Evolutionary conservation across 2,329 filamentous ascomycete genomes (phyloP), one percentile per base, ranked within the genome.

Genomic region (Cladophialophora psammophila): DNA sequence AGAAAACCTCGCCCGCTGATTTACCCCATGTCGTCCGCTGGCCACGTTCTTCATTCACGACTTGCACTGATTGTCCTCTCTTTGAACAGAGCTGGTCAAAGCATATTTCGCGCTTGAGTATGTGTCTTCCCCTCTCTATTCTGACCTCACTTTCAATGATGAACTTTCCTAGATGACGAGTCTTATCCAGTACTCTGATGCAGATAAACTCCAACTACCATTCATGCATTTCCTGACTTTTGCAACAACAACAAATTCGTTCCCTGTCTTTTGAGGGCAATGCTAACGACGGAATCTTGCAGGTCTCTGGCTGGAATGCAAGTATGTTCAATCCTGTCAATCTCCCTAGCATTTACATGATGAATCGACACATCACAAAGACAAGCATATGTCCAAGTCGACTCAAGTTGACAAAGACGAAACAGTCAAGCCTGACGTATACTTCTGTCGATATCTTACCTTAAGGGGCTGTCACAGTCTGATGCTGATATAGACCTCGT

Each of bases 1-100:
- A 96, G 93, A 96, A 97, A 97, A 96, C 94, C 93, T 96, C 89
- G 93, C 92, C 93, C 91, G 94, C 93, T 96, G 93, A 96, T 69
- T 59, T 48, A 40, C 40, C 31, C 38, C 9, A 18, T 52, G 8
- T 26, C 45, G 7, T 50, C 26, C 2, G 2, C 8, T 12, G 2
- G 10, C 12, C 45, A 50, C 26, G 20, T 50, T 26, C 45, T 3
- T 50, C 18, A 6, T 5, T 26, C 18, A 9, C 18, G 20, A 50
- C 45, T 20, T 26, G 45, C 3, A 50, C 45, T 50, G 13, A 50
- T 26, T 50, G 18, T 26, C 18, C 18, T 26, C 8, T 26, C 12
- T 26, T n/a, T 20, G 9, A 50, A 50, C 45, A 50, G 18, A 20
- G 26, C 18, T 10, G 45, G 7, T 12, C 18, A 12, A 50, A 8